These are phyloP conservation scores for Tolypocladium amazonense DNA, from an alignment of 2,329 filamentous ascomycete genomes.

Conservation along the genomic window DNA sequence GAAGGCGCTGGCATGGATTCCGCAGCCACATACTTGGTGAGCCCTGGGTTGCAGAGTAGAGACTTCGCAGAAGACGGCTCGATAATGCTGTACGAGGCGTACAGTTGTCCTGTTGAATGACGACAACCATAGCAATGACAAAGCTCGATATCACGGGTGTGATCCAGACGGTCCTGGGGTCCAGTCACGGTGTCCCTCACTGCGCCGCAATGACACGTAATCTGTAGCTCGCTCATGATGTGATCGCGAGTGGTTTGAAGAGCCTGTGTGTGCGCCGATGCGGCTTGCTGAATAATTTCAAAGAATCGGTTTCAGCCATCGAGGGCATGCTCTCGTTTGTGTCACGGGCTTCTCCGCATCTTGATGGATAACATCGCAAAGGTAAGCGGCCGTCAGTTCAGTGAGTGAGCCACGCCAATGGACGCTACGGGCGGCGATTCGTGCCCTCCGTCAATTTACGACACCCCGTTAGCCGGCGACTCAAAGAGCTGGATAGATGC, in stretches of 20 bases:
- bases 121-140: constrained; percentile 22
- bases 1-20: not conserved
- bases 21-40: constrained; percentile 4
- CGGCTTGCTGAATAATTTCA: not conserved
- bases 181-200: not conserved
- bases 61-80: constrained; percentile 10
- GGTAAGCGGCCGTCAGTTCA: not conserved
- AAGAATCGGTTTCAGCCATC: not conserved
- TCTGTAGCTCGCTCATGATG: not conserved
- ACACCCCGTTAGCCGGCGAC: not conserved
- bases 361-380: not conserved
- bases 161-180: not conserved
- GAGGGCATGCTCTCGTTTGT: too few relatives aligned
- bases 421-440: too few relatives aligned
- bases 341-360: too few relatives aligned
- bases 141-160: constrained; percentile 8
- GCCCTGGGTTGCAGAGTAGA: constrained; percentile 1
- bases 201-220: not conserved
- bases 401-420: not conserved
- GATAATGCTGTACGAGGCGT: constrained; percentile 20
- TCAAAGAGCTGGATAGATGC: not conserved
- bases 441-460: not conserved
- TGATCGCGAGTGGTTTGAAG: not conserved
- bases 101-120: constrained; percentile 24
- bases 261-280: too few relatives aligned